These are phyloP conservation scores for Galeopsis tetrahit DNA, from an alignment of 257 asterid genomes.

Conservation along the genomic window DNA sequence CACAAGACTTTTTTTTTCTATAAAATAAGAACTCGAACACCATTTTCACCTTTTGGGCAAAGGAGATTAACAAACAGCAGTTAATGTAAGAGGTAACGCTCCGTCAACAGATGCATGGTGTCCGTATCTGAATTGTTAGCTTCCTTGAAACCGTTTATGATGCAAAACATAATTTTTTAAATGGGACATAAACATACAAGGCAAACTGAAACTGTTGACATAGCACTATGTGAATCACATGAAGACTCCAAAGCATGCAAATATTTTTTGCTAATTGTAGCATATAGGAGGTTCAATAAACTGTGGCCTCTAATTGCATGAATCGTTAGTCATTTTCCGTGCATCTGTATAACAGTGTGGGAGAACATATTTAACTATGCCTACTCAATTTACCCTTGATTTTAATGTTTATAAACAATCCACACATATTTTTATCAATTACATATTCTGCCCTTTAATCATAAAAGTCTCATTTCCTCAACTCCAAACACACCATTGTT, in stretches of 20 bases:
- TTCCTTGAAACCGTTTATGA: background rate
- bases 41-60: slow-evolving; percentile 9
- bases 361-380: background rate
- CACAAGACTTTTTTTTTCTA: background rate
- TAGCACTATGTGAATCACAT: background rate
- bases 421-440: slow-evolving; percentile 8
- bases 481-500: background rate
- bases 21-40: background rate
- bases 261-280: background rate
- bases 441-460: slow-evolving; percentile 1
- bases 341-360: slow-evolving; percentile 1
- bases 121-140: background rate
- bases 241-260: slow-evolving; percentile 1
- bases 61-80: background rate
- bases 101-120: background rate
- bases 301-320: background rate
- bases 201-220: slow-evolving; percentile 9
- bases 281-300: background rate
- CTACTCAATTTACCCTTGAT: slow-evolving; percentile 1
- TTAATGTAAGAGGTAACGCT: background rate
- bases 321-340: background rate
- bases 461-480: background rate
- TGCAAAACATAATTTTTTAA: background rate
- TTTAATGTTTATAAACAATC: slow-evolving; percentile 8
- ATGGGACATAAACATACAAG: background rate